Evolutionary conservation across 768 basidiomycete species (phyloP).

Genomic region (Terana coerulea): DNA sequence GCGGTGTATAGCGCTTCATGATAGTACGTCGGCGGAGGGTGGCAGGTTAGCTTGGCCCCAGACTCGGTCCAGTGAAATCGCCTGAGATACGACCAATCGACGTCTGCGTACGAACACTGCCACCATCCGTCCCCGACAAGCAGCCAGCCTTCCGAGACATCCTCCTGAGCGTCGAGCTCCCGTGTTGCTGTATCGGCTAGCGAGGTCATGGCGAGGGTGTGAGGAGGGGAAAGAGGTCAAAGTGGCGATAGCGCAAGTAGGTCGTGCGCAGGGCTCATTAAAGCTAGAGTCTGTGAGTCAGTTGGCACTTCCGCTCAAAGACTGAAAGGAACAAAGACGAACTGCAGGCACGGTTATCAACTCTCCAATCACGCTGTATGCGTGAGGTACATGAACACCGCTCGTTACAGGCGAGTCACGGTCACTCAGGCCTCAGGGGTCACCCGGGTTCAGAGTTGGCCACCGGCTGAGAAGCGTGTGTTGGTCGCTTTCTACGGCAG

Average conservation of each 20-base stretch:
- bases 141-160: constrained; percentile 8
- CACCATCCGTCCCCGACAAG: constrained; percentile 5
- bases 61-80: constrained; percentile 11
- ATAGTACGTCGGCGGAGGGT: constrained; percentile 13
- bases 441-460: background rate
- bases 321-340: constrained; percentile 7
- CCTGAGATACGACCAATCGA: constrained; percentile 11
- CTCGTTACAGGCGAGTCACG: constrained; percentile 14
- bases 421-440: constrained; percentile 10
- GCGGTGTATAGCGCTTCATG: background rate
- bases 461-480: background rate
- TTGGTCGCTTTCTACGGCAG: background rate
- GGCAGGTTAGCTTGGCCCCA: constrained; percentile 6
- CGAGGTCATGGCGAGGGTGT: constrained; percentile 3
- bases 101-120: constrained; percentile 1
- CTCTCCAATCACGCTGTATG: constrained; percentile 8
- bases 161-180: constrained; percentile 2
- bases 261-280: constrained; percentile 5
- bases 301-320: background rate
- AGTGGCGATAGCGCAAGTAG: constrained; percentile 7
- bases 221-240: constrained; percentile 2
- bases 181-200: background rate
- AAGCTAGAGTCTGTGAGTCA: background rate
- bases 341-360: constrained; percentile 10
- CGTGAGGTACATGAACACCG: constrained; percentile 12